These are phyloP conservation scores for Drosera capensis DNA, from an alignment of 148 eudicot genomes.

Conservation along the genomic window DNA sequence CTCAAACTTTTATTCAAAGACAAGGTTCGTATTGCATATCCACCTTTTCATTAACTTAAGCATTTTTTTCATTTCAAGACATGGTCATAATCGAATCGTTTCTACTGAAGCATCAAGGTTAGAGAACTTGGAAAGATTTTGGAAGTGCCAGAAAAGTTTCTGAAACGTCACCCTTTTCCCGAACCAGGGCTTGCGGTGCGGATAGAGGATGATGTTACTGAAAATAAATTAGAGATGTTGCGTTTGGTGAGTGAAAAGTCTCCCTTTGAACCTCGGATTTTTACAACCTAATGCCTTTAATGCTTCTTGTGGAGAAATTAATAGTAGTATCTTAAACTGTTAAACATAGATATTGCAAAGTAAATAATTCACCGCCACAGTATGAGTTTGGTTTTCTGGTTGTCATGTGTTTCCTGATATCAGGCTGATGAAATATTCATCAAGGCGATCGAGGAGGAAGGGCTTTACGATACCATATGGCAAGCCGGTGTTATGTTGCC, in stretches of 20 bases:
- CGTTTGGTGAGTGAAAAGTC: constrained; percentile 46
- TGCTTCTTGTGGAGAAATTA: not conserved
- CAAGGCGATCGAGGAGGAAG: constrained; percentile 81
- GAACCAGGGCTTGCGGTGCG: constrained; percentile 98
- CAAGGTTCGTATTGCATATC: constrained; percentile 34
- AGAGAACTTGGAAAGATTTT: constrained; percentile 81
- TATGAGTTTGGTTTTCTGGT: too few relatives aligned
- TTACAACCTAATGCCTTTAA: not conserved
- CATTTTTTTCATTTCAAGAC: too few relatives aligned
- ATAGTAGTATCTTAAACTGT: not conserved
- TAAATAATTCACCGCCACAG: too few relatives aligned
- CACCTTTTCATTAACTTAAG: not conserved
- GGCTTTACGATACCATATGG: constrained; percentile 85
- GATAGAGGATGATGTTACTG: constrained; percentile 83
- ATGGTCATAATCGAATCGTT: too few relatives aligned
- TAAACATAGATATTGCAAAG: too few relatives aligned
- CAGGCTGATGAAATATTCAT: constrained; percentile 96
- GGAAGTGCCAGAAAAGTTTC: constrained; percentile 59
- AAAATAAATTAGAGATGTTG: constrained; percentile 59
- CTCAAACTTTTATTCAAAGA: constrained; percentile 88
- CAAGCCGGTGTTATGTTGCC: constrained; percentile 96
- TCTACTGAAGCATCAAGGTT: too few relatives aligned
- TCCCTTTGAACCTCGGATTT: not conserved
- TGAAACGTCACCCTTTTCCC: constrained; percentile 96
- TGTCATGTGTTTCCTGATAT: not conserved